Evolutionary conservation across 306 rosid species (phyloP).

Genomic region (Lathyrus aphaca): DNA sequence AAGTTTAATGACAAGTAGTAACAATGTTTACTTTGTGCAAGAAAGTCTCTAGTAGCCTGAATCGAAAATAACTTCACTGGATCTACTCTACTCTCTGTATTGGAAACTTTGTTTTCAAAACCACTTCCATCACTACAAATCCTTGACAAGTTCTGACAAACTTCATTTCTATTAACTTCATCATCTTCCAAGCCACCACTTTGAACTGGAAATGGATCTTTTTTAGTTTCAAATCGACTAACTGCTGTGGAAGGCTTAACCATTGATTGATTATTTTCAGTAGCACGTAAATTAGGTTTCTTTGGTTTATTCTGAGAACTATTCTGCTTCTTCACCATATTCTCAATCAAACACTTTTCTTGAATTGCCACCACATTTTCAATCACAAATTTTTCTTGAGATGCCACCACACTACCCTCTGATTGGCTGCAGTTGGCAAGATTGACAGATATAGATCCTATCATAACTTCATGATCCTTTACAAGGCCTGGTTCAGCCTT

Average conservation of each 20-base stretch:
- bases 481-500: slow-evolving; percentile 51
- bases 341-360: slow-evolving; percentile 45
- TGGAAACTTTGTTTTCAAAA: slow-evolving; percentile 27
- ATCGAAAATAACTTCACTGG: slow-evolving; percentile 40
- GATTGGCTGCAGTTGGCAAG: slow-evolving; percentile 52
- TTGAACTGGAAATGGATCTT: slow-evolving; percentile 49
- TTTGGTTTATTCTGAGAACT: slow-evolving; percentile 50
- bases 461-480: slow-evolving; percentile 65
- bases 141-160: slow-evolving; percentile 34
- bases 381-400: slow-evolving; percentile 42
- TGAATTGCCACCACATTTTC: slow-evolving; percentile 47
- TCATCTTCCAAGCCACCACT: slow-evolving; percentile 48
- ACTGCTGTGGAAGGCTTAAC: slow-evolving; percentile 67
- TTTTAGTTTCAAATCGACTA: slow-evolving; percentile 48
- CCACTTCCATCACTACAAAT: slow-evolving; percentile 41
- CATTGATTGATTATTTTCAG: slow-evolving; percentile 46
- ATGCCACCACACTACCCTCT: slow-evolving; percentile 46
- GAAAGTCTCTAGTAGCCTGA: slow-evolving; percentile 62
- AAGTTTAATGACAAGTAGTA: not conserved
- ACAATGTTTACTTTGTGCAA: slow-evolving; percentile 62
- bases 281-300: slow-evolving; percentile 47
- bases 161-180: slow-evolving; percentile 41
- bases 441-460: slow-evolving; percentile 78
- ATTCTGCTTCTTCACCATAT: slow-evolving; percentile 45
- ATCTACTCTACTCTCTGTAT: slow-evolving; percentile 33